A percentile compares a stretch with the other conserved stretches of the same genome.
These are phyloP conservation scores for Penicillium roqueforti DNA, from an alignment of 495 filamentous ascomycete genomes.

Conservation along the genomic window DNA sequence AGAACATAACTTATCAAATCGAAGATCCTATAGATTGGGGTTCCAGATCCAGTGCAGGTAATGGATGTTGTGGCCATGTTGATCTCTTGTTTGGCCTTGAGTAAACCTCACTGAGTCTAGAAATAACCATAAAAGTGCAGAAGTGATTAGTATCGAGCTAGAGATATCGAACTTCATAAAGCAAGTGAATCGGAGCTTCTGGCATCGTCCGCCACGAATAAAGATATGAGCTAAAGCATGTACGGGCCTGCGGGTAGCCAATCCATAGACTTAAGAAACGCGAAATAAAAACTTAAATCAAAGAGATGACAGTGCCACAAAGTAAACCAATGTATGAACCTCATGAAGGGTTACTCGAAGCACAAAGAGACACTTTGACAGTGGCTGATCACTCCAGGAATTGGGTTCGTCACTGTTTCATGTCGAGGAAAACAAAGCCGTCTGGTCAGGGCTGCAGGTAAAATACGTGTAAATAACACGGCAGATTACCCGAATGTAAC, in stretches of 20 bases:
- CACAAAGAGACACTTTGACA: not conserved
- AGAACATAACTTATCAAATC: not conserved
- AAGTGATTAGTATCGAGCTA: not conserved
- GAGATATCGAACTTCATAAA: not conserved
- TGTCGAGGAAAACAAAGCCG: not conserved
- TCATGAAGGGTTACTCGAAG: not conserved
- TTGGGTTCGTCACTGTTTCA: not conserved
- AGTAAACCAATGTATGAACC: not conserved
- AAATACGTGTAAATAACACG: slow-evolving; percentile 8
- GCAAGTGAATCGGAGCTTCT: not conserved
- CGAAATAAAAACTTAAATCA: not conserved
- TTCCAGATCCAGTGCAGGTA: not conserved
- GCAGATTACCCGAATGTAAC: not conserved
- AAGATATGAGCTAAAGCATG: not conserved
- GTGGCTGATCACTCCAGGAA: not conserved
- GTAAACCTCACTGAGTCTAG: not conserved
- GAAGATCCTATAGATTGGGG: not conserved
- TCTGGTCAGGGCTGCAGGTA: not conserved
- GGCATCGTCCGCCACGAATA: not conserved
- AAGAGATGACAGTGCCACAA: not conserved
- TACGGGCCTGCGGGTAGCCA: not conserved
- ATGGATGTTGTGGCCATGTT: not conserved
- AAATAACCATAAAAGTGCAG: not conserved
- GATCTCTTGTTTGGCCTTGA: not conserved
- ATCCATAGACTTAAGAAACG: not conserved